Percentiles rank a stretch among this genome's conserved stretches.
These are phyloP conservation scores for Rostrohypoxylon terebratum DNA, from an alignment of 495 filamentous ascomycete species.

Conservation along the genomic window DNA sequence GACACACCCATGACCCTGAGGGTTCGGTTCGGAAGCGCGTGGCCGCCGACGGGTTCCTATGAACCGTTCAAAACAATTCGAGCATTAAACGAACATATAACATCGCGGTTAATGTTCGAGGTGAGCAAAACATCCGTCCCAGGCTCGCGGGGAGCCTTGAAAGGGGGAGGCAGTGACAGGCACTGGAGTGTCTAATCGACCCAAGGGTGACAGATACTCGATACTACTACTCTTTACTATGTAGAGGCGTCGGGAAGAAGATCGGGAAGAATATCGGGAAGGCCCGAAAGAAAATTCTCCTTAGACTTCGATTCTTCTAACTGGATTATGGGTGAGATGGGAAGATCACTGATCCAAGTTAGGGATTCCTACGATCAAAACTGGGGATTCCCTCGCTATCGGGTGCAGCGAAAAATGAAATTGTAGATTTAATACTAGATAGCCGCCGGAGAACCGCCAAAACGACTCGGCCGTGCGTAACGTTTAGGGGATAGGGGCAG, in stretches of 20 bases:
- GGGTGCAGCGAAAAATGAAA: neutral
- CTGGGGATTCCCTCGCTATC: slow-evolving; percentile 8
- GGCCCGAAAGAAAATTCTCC: slow-evolving; percentile 9
- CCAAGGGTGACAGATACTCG: neutral
- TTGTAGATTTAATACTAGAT: slow-evolving; percentile 3
- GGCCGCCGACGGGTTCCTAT: neutral
- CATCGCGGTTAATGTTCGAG: neutral
- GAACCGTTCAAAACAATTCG: neutral
- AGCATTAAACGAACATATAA: neutral
- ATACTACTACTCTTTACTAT: neutral
- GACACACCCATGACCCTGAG: neutral
- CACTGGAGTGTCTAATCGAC: neutral
- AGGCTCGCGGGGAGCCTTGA: neutral
- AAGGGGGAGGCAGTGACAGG: neutral
- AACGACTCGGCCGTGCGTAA: slow-evolving; percentile 14
- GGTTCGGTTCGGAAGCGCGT: slow-evolving; percentile 2
- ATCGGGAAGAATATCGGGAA: slow-evolving; percentile 9
- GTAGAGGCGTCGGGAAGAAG: neutral
- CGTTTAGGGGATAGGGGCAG: slow-evolving; percentile 12
- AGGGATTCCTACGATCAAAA: slow-evolving; percentile 4
- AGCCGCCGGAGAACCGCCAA: neutral
- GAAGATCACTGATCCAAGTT: neutral
- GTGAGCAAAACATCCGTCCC: slow-evolving; percentile 1
- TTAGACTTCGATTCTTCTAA: neutral
- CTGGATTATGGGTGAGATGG: neutral